Conservation (phyloP, 1,284 basidiomycete species). For the Pseudozyma pruni region DNA sequence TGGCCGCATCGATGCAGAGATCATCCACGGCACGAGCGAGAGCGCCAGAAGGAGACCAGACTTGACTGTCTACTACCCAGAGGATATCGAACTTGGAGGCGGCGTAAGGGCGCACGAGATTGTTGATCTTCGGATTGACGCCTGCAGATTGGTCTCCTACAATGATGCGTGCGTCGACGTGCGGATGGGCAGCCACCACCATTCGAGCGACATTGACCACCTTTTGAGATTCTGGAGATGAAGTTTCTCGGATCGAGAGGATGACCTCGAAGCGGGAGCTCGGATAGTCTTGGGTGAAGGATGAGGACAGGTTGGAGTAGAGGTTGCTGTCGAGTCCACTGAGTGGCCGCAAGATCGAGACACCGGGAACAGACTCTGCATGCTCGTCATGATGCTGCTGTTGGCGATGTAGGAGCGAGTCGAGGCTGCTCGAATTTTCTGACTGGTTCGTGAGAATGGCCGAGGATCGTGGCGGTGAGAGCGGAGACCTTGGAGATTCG, state of each 20-base stretch:
- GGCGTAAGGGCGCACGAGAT: conserved; percentile 83
- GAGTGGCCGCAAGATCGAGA: conserved; percentile 64
- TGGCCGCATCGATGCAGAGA: conserved; percentile 78
- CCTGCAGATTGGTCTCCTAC: conserved; percentile 73
- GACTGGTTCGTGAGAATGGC: conserved; percentile 69
- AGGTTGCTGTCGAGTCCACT: conserved; percentile 65
- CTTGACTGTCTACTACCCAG: conserved; percentile 96
- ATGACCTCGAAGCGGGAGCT: conserved; percentile 60
- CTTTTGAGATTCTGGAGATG: conserved; percentile 50
- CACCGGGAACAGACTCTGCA: conserved; percentile 64
- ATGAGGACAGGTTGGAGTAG: conserved; percentile 60
- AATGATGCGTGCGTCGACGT: conserved; percentile 53
- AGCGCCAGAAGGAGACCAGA: conserved; percentile 81
- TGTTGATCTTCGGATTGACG: conserved; percentile 98
- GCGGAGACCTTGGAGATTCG: conserved; percentile 29
- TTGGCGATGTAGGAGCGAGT: conserved; percentile 68
- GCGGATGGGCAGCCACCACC: conserved; percentile 56
- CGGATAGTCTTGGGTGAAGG: conserved; percentile 64
- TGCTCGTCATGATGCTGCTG: conserved; percentile 79
- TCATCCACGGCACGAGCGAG: conserved; percentile 86
- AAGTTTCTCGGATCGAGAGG: conserved; percentile 53
- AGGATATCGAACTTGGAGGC: conserved; percentile 86
- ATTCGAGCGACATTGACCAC: conserved; percentile 57
- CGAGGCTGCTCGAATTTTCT: conserved; percentile 73
- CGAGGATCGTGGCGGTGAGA: conserved; percentile 40